These are phyloP conservation scores for Backusella australiensis DNA, from an alignment of 192 early-diverging fungal species.

Conservation along the genomic window DNA sequence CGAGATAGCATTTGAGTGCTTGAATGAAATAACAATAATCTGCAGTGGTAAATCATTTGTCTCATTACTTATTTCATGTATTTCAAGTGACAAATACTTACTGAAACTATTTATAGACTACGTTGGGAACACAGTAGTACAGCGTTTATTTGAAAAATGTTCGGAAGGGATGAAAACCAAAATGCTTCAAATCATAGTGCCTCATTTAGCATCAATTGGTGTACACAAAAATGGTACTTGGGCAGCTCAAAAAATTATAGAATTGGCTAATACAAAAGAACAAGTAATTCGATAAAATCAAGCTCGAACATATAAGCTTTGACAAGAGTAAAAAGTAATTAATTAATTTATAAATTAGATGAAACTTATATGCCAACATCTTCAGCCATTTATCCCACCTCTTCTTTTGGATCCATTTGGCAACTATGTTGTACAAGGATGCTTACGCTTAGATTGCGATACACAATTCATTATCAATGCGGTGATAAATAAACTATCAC, in stretches of 20 bases:
- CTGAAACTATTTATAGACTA: constrained; percentile 52
- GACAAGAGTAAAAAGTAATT: background rate
- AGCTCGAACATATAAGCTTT: background rate
- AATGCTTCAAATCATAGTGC: constrained; percentile 73
- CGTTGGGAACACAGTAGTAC: constrained; percentile 93
- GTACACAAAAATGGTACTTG: constrained; percentile 98
- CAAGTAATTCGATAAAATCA: background rate
- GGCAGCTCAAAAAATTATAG: constrained; percentile 96
- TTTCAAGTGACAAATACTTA: background rate
- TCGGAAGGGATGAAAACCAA: constrained; percentile 62
- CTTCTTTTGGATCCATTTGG: constrained; percentile 93
- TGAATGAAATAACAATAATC: constrained; percentile 85
- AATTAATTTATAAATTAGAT: constrained; percentile 58
- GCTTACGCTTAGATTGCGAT: constrained; percentile 69
- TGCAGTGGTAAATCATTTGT: constrained; percentile 67
- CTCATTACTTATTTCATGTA: background rate
- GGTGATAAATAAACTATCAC: constrained; percentile 72
- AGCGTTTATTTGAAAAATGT: constrained; percentile 83
- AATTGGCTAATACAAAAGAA: constrained; percentile 53
- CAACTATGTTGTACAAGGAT: constrained; percentile 97
- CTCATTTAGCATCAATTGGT: constrained; percentile 85
- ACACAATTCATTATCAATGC: constrained; percentile 90
- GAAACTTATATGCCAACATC: constrained; percentile 45
- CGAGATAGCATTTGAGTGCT: constrained; percentile 69
- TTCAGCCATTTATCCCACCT: constrained; percentile 71